Evolutionary conservation across 1,284 basidiomycete species (phyloP).

Genomic region (Microbotryum violaceum): DNA sequence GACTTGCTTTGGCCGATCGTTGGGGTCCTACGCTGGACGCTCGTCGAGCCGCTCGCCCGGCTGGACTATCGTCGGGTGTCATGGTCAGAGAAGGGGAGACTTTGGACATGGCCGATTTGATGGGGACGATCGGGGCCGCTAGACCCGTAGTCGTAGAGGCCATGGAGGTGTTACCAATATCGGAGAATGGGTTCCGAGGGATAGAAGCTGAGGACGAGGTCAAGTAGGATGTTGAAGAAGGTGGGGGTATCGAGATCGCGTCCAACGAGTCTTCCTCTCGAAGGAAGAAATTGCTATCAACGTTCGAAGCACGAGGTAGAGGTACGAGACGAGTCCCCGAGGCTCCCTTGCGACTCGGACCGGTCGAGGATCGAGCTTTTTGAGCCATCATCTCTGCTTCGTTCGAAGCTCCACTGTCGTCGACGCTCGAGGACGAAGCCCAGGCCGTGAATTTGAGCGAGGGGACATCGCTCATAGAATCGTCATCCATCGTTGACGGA

Average conservation of each 20-base stretch:
- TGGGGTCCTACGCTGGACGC: conserved; percentile 28
- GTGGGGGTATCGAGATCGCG: conserved; percentile 1
- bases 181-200: conserved; percentile 16
- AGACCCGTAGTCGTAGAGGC: conserved; percentile 20
- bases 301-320: conserved; percentile 9
- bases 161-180: conserved; percentile 27
- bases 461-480: conserved; percentile 1
- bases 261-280: background rate
- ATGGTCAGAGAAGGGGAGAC: background rate
- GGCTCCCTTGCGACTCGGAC: too few species aligned
- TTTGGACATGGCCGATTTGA: background rate
- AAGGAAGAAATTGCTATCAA: conserved; percentile 14
- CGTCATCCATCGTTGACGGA: conserved; percentile 9
- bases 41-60: conserved; percentile 11
- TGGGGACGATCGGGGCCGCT: conserved; percentile 21
- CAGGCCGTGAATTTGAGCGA: conserved; percentile 14
- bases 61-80: conserved; percentile 4
- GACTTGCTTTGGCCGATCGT: conserved; percentile 22
- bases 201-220: background rate
- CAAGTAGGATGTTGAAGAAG: background rate
- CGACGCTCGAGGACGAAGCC: conserved; percentile 14
- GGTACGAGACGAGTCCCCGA: background rate
- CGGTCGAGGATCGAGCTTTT: conserved; percentile 11
- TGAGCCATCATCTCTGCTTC: conserved; percentile 27
- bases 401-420: background rate